These are phyloP conservation scores for Phialophora macrospora DNA, from an alignment of 2,329 filamentous ascomycete genomes.

Conservation along the genomic window DNA sequence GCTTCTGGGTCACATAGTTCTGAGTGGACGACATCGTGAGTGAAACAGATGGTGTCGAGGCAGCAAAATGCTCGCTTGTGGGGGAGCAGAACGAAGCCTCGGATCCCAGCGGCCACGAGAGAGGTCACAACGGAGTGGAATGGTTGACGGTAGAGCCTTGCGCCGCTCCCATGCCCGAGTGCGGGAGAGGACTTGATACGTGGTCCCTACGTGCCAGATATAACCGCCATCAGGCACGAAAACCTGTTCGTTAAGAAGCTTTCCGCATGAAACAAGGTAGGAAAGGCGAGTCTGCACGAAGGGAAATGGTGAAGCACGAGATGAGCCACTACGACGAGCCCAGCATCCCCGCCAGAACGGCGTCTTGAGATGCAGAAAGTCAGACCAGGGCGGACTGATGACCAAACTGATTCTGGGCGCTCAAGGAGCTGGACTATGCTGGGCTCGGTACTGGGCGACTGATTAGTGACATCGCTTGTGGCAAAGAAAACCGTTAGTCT, in stretches of 20 bases:
- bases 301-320: conserved; percentile 2
- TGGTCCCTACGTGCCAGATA: background rate
- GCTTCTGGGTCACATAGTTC: conserved; percentile 23
- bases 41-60: conserved; percentile 1
- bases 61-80: background rate
- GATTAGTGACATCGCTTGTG: conserved; percentile 3
- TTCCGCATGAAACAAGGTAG: background rate
- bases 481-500: background rate
- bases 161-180: background rate
- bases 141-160: background rate
- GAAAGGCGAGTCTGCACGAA: background rate
- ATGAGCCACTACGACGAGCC: conserved; percentile 4
- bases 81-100: background rate
- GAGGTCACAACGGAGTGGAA: background rate
- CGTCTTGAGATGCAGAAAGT: background rate
- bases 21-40: conserved; percentile 25
- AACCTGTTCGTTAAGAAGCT: conserved; percentile 4
- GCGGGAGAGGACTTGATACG: background rate
- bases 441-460: background rate
- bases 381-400: background rate
- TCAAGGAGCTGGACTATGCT: background rate
- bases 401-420: background rate
- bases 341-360: background rate
- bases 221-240: background rate
- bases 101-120: background rate